phyloP scores from a whole-genome alignment of 1,139 yeast species.

The Blastobotrys buckinghamii region DNA sequence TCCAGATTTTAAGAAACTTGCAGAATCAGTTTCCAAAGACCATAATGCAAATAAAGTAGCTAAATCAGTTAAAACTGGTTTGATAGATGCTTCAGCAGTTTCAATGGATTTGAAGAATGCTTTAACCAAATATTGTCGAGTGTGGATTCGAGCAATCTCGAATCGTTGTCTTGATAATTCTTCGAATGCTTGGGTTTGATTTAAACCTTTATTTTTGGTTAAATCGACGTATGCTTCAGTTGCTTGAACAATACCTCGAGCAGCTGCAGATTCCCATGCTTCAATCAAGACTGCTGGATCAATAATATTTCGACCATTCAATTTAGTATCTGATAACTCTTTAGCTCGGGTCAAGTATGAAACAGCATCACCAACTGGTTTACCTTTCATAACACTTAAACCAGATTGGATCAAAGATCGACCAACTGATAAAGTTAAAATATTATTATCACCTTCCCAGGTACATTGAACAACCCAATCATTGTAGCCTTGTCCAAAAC shows the following conservation, averaged over 20 bases:
- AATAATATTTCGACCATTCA: slow-evolving; percentile 28
- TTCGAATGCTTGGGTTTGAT: slow-evolving; percentile 38
- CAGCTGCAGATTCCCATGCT: slow-evolving; percentile 40
- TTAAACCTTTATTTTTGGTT: slow-evolving; percentile 25
- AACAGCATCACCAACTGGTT: slow-evolving; percentile 29
- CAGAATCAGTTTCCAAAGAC: slow-evolving; percentile 69
- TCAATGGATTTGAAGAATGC: slow-evolving; percentile 35
- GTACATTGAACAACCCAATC: slow-evolving; percentile 97
- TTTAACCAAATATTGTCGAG: slow-evolving; percentile 35
- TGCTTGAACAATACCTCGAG: slow-evolving; percentile 34
- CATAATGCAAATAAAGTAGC: slow-evolving; percentile 61
- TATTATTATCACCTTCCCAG: slow-evolving; percentile 96
- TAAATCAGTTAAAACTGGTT: slow-evolving; percentile 41
- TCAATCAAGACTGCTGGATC: slow-evolving; percentile 32
- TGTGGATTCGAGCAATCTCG: slow-evolving; percentile 40
- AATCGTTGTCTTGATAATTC: slow-evolving; percentile 40
- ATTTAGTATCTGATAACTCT: slow-evolving; percentile 21
- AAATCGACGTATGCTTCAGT: slow-evolving; percentile 26
- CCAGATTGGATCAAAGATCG: slow-evolving; percentile 36
- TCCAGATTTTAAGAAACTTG: slow-evolving; percentile 63
- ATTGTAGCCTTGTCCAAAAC: slow-evolving; percentile 79
- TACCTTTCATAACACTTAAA: slow-evolving; percentile 29
- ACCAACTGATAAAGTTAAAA: slow-evolving; percentile 78
- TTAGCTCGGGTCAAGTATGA: slow-evolving; percentile 27
- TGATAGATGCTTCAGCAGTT: slow-evolving; percentile 26